Percentiles rank a stretch among this genome's conserved stretches.
These are phyloP conservation scores for Fusarium coicis DNA, from an alignment of 2,329 filamentous ascomycete genomes.

Conservation along the genomic window DNA sequence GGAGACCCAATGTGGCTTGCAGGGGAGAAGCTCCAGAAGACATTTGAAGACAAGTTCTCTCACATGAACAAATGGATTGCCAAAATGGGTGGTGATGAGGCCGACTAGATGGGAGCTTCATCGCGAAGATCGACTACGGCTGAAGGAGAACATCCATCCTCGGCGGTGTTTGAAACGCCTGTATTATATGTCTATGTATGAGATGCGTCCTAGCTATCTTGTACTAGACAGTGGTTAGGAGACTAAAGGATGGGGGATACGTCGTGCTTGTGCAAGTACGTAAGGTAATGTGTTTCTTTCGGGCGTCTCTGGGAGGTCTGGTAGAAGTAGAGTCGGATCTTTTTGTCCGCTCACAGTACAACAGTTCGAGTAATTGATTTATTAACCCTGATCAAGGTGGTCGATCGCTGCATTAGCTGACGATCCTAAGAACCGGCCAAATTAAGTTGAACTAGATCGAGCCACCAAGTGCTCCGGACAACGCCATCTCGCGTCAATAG, in stretches of 20 bases:
- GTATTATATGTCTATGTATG: background rate
- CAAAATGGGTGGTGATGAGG: constrained; percentile 59
- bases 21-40: constrained; percentile 68
- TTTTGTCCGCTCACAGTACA: background rate
- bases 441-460: constrained; percentile 5
- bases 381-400: background rate
- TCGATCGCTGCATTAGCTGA: constrained; percentile 1
- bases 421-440: background rate
- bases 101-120: constrained; percentile 31
- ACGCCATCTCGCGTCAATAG: background rate
- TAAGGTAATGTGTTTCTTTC: constrained; percentile 9
- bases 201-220: background rate
- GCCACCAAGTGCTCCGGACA: background rate
- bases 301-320: constrained; percentile 5
- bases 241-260: background rate
- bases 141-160: background rate
- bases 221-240: constrained; percentile 1
- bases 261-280: background rate
- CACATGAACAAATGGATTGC: constrained; percentile 70
- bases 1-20: constrained; percentile 65
- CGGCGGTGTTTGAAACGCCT: constrained; percentile 1
- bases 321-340: constrained; percentile 1
- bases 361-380: background rate
- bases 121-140: background rate
- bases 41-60: constrained; percentile 68